phyloP scores from a whole-genome alignment of 2,329 filamentous ascomycete genomes.

The Decorospora gaudefroyi region DNA sequence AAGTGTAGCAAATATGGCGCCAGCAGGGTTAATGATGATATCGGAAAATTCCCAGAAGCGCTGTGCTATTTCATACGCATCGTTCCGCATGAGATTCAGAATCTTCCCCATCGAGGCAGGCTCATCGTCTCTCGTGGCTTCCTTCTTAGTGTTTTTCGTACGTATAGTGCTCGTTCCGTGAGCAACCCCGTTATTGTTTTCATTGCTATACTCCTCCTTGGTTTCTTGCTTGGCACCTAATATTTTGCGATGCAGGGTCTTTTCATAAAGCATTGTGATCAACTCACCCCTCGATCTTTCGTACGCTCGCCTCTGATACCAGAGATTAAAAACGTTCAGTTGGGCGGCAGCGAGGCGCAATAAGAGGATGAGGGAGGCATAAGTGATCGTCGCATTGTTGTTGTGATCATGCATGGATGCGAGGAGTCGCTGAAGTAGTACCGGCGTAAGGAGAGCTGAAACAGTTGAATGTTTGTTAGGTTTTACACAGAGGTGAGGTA shows the following conservation, averaged over 20 bases:
- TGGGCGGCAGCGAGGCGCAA: constrained; percentile 67
- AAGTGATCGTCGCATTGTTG: constrained; percentile 64
- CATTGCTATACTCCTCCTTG: constrained; percentile 33
- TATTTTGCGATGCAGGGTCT: constrained; percentile 69
- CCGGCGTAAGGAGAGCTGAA: constrained; percentile 57
- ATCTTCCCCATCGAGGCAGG: constrained; percentile 88
- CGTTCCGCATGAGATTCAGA: constrained; percentile 80
- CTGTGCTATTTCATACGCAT: constrained; percentile 81
- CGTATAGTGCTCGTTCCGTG: constrained; percentile 24
- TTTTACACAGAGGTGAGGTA: background rate
- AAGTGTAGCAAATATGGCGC: constrained; percentile 72
- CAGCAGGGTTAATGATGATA: constrained; percentile 76
- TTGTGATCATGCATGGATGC: constrained; percentile 64
- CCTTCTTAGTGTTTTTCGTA: constrained; percentile 29
- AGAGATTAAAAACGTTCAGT: constrained; percentile 69
- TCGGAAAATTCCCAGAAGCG: constrained; percentile 84
- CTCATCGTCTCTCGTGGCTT: constrained; percentile 49
- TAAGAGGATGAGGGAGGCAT: constrained; percentile 65
- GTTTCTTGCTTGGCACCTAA: constrained; percentile 38
- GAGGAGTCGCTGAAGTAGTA: constrained; percentile 74
- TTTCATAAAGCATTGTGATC: constrained; percentile 83
- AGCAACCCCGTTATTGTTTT: constrained; percentile 17
- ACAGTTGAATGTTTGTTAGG: constrained; percentile 7
- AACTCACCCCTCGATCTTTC: constrained; percentile 83
- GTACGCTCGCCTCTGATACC: constrained; percentile 83